Base-by-base conservation (phyloP, 108 stramenopile species). In the Cyclostephanos tholiformis region DNA sequence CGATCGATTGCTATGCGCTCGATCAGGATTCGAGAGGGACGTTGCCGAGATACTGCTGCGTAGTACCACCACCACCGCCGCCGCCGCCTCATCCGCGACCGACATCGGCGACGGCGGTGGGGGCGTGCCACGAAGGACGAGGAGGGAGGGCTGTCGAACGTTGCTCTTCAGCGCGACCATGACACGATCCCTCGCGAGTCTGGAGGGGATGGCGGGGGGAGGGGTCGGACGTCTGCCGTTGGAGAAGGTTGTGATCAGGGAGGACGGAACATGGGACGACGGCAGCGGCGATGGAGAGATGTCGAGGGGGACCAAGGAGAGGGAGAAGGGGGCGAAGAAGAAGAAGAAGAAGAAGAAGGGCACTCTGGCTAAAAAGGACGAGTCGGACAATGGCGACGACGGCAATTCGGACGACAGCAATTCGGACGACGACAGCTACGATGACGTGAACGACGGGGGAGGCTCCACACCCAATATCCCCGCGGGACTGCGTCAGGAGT, bases 111-210 rank as follows among this genome's bases (percentile, higher is more conserved):
- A 10, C 68, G 67, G 71, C 62, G 43, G 59, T 38, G 38, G 71
- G 72, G 27, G 49, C 30, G 32, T 72, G 71, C 26, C 68, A 60
- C 62, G 63, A 67, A 62, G 85, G 66, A 66, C 78, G 8, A 75
- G 84, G 63, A 63, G 90, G 41, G 74, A 65, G 32, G 68, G 71
- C 50, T 95, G 97, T 36, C 92, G 97, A 58, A 99, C 98, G n/a
- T 71, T 98, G 26, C 76, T 98, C 38, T 98, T 98, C 76, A 93
- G 94, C 74, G 99, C 99, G 16, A 99, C 99, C 36, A 85, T 99
- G 93, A 97, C 98, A 30, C 63, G 80, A 49, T 89, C 87, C 65
- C 76, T 99, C 73, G 79, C 87, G 58, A 86, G 84, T 67, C 53
- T 97, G 61, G 86, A 93, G 83, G 84, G 86, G 61, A 87, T 91